Evolutionary conservation across 2,329 filamentous ascomycete species (phyloP), one percentile per base, ranked within the genome.

Genomic region (Didymella arachidicola): DNA sequence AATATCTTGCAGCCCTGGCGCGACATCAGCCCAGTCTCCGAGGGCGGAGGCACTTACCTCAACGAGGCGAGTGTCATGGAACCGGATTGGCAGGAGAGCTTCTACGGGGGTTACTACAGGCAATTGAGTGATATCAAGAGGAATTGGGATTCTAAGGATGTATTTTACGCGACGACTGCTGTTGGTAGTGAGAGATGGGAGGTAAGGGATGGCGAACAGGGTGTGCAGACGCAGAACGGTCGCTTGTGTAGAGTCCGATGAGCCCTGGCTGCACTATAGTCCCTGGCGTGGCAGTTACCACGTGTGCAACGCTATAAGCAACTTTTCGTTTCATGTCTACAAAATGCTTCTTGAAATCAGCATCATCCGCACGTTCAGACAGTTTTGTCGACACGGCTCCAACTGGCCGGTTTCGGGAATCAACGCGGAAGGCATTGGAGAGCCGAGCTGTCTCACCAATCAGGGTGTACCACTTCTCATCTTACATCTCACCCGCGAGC

Each of bases 81-180:
- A 49, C 67, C 66, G 2, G 60, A 63, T 19, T 71, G 63, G 66
- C 63, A 71, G 55, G 43, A 65, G 22, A 59, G 55, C 22, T 71
- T 68, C 54, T 72, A 66, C 43, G 70, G 70, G 2, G 47, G 19
- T 4, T 61, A 71, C n/a, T 72, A 73, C 45, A 36, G 48, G 6
- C 48, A 58, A 18, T 54, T 73, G 27, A 44, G 67, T 14, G 18
- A 51, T 14, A 42, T 70, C 8, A 71, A 69, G 57, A 56, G 57
- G 45, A 65, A 67, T 43, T 64, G 55, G 38, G 69, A 72, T 59
- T 67, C 67, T 3, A 59, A 52, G 34, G 53, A 54, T 14, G 50
- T 73, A 3, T 71, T 73, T 41, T 71, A 66, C 43, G 65, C 58
- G 3, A 60, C 51, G 11, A 64, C 61, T 16, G 65, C 58, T 2